phyloP scores from a whole-genome alignment of 164 flowering plant species.

The Platanus orientalis region DNA sequence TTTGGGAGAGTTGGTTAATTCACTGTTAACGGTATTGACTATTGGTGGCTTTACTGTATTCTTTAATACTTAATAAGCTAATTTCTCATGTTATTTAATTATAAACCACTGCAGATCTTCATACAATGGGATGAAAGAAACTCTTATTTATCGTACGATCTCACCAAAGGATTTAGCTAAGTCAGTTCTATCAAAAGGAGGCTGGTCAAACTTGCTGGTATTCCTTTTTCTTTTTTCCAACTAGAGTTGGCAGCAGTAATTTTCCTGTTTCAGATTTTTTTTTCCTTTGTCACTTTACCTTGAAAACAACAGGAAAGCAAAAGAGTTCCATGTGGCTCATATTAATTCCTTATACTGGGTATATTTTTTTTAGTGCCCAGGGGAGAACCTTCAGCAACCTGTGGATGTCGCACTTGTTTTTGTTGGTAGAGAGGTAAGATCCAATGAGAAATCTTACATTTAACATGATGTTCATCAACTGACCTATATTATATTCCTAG shows the following conservation, averaged over 20 bases:
- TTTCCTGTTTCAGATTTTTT: neutral
- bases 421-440: constrained; percentile 66
- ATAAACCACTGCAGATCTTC: constrained; percentile 16
- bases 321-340: neutral
- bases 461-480: neutral
- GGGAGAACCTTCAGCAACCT: constrained; percentile 29
- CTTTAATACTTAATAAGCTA: neutral
- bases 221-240: neutral
- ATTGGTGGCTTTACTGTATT: no score
- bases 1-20: no score
- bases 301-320: neutral
- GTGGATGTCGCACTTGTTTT: constrained; percentile 73
- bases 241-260: neutral
- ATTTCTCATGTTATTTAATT: constrained; percentile 1
- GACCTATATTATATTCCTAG: neutral
- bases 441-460: neutral
- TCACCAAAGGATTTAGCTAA: constrained; percentile 61
- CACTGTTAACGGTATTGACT: no score
- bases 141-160: constrained; percentile 62
- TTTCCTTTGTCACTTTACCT: neutral
- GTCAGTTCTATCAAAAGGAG: constrained; percentile 57
- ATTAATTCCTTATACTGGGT: neutral
- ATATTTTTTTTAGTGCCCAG: constrained; percentile 48
- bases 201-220: constrained; percentile 87
- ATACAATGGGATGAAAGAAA: constrained; percentile 26